phyloP scores from a whole-genome alignment of 2,329 filamentous ascomycete species.

The Hortaea sp. region DNA sequence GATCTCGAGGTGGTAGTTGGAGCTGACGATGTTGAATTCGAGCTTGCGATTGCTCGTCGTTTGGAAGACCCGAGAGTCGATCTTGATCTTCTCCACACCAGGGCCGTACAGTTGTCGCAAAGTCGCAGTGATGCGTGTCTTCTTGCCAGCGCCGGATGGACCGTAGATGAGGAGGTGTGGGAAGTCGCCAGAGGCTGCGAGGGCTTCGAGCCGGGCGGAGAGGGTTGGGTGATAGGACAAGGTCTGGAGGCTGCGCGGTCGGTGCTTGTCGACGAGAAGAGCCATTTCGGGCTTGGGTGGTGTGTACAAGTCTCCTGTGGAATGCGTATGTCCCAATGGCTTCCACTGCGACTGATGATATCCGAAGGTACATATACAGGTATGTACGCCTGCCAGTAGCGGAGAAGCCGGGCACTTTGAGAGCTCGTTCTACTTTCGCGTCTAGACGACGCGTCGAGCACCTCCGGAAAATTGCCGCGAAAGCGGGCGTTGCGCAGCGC shows the following conservation, averaged over 20 bases:
- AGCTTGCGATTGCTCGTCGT: slow-evolving; percentile 90
- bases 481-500: too few species aligned
- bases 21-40: slow-evolving; percentile 97
- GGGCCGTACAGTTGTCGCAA: slow-evolving; percentile 91
- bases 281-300: too few species aligned
- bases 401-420: too few species aligned
- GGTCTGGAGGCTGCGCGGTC: slow-evolving; percentile 62
- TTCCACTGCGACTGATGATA: too few species aligned
- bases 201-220: slow-evolving; percentile 72
- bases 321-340: too few species aligned
- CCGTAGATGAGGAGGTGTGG: slow-evolving; percentile 96
- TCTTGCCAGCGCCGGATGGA: slow-evolving; percentile 92
- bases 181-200: slow-evolving; percentile 94
- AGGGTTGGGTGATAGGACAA: slow-evolving; percentile 84
- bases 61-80: slow-evolving; percentile 93
- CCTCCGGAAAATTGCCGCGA: too few species aligned
- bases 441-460: too few species aligned
- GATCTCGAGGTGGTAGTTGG: slow-evolving; percentile 95
- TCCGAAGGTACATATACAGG: too few species aligned
- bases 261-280: slow-evolving; percentile 54
- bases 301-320: too few species aligned
- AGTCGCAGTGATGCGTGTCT: slow-evolving; percentile 91
- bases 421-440: too few species aligned
- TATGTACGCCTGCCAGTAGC: too few species aligned
- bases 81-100: slow-evolving; percentile 99